These are phyloP conservation scores for Starmera quercuum DNA, from an alignment of 805 yeast genomes.

Conservation along the genomic window DNA sequence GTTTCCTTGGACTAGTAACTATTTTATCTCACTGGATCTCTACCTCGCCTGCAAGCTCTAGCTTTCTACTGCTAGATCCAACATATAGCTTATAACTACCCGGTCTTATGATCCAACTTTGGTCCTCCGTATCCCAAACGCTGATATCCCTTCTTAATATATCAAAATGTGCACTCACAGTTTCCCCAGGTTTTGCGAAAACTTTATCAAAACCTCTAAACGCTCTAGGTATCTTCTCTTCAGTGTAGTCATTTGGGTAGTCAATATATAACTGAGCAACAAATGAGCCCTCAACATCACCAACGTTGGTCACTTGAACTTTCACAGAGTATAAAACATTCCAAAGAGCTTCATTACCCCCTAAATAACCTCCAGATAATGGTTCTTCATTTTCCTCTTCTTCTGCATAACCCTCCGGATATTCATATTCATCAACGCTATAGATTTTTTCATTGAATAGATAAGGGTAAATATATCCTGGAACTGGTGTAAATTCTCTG, in stretches of 20 bases:
- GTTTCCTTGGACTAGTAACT: no score
- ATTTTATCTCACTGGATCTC: slow-evolving; percentile 18
- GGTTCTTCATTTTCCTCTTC: slow-evolving; percentile 22
- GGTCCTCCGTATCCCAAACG: slow-evolving; percentile 46
- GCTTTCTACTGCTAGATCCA: slow-evolving; percentile 40
- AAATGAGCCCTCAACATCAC: slow-evolving; percentile 36
- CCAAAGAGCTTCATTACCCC: slow-evolving; percentile 58
- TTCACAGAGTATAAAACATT: slow-evolving; percentile 38
- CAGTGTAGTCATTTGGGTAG: slow-evolving; percentile 29
- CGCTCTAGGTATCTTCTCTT: slow-evolving; percentile 42
- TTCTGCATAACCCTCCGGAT: slow-evolving; percentile 29
- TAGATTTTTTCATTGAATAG: slow-evolving; percentile 26
- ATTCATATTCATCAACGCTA: slow-evolving; percentile 22
- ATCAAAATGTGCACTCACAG: slow-evolving; percentile 31
- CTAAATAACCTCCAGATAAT: slow-evolving; percentile 39
- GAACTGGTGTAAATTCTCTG: slow-evolving; percentile 42
- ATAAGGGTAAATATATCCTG: slow-evolving; percentile 52
- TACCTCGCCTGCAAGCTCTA: slow-evolving; percentile 35
- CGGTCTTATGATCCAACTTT: slow-evolving; percentile 51
- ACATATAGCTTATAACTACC: slow-evolving; percentile 47
- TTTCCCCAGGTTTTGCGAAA: slow-evolving; percentile 33
- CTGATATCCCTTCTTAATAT: slow-evolving; percentile 46
- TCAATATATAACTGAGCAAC: slow-evolving; percentile 49
- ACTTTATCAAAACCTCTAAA: slow-evolving; percentile 54
- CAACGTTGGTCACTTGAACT: slow-evolving; percentile 40